phyloP scores from a whole-genome alignment of 75 land plant species.

The Pinus tabuliformis region DNA sequence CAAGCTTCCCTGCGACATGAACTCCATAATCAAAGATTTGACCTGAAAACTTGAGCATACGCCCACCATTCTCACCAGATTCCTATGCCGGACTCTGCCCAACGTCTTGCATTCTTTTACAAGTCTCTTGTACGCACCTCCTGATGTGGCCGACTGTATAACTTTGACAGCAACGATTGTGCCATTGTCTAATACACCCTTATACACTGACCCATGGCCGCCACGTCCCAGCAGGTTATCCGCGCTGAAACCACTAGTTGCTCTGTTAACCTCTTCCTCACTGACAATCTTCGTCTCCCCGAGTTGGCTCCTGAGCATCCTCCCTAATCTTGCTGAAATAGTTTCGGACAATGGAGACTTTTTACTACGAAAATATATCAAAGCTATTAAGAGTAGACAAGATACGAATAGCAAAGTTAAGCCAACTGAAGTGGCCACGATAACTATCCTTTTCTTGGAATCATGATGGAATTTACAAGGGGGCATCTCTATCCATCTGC shows the following conservation, averaged over 20 bases:
- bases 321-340: neutral
- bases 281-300: neutral
- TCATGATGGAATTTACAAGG: too few relatives aligned
- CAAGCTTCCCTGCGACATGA: constrained; percentile 44
- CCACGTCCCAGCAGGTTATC: neutral
- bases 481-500: too few relatives aligned
- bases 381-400: neutral
- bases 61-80: constrained; percentile 36
- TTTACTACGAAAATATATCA: neutral
- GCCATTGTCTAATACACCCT: neutral
- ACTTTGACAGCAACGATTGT: neutral
- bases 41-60: constrained; percentile 26
- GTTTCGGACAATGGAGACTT: neutral
- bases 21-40: constrained; percentile 41
- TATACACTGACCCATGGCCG: neutral
- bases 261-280: neutral
- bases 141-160: neutral
- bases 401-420: neutral
- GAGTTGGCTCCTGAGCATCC: neutral
- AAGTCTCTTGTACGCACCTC: neutral
- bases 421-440: neutral
- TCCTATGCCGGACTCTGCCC: constrained; percentile 30
- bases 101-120: constrained; percentile 5
- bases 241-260: constrained; percentile 22
- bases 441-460: too few relatives aligned